A percentile compares a stretch with the other conserved stretches of the same genome.
Conservation (phyloP, 2,329 filamentous ascomycete genomes). For the Ascocoryne sarcoides region DNA sequence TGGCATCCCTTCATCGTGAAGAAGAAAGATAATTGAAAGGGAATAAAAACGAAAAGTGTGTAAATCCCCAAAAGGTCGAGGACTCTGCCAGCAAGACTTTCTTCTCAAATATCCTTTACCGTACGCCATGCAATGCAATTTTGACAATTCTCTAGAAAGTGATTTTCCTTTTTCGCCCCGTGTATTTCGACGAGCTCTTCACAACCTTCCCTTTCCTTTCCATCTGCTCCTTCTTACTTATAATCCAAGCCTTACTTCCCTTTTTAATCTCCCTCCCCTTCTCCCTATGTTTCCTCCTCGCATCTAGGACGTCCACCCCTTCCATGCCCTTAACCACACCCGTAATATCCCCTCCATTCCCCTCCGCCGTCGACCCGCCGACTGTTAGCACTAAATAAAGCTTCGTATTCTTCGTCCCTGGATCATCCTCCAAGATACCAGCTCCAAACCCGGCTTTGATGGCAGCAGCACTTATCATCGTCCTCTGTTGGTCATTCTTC, state of each 20-base stretch:
- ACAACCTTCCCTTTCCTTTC: slow-evolving; percentile 90
- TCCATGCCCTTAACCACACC: slow-evolving; percentile 86
- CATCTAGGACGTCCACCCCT: slow-evolving; percentile 72
- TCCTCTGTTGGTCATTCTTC: slow-evolving; percentile 84
- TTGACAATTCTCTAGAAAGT: slow-evolving; percentile 49
- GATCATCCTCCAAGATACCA: slow-evolving; percentile 89
- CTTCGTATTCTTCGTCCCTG: slow-evolving; percentile 92
- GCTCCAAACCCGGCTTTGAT: slow-evolving; percentile 93
- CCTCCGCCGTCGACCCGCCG: slow-evolving; percentile 46
- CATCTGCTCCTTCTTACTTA: slow-evolving; percentile 88
- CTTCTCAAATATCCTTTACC: too few species aligned
- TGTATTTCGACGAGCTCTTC: slow-evolving; percentile 87
- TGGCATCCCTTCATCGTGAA: too few species aligned
- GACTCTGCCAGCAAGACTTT: too few species aligned
- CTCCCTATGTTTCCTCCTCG: slow-evolving; percentile 42
- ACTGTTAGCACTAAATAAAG: slow-evolving; percentile 93
- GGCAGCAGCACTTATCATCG: slow-evolving; percentile 85
- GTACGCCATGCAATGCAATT: slow-evolving; percentile 24
- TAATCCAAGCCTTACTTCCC: slow-evolving; percentile 75
- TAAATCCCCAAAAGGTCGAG: too few species aligned
- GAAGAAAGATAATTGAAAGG: too few species aligned
- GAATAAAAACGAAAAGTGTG: too few species aligned
- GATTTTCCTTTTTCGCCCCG: slow-evolving; percentile 74
- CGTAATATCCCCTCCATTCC: slow-evolving; percentile 69
- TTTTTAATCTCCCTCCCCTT: slow-evolving; percentile 56